These are phyloP conservation scores for Dendrothele bispora DNA, from an alignment of 768 basidiomycete genomes.

Conservation along the genomic window DNA sequence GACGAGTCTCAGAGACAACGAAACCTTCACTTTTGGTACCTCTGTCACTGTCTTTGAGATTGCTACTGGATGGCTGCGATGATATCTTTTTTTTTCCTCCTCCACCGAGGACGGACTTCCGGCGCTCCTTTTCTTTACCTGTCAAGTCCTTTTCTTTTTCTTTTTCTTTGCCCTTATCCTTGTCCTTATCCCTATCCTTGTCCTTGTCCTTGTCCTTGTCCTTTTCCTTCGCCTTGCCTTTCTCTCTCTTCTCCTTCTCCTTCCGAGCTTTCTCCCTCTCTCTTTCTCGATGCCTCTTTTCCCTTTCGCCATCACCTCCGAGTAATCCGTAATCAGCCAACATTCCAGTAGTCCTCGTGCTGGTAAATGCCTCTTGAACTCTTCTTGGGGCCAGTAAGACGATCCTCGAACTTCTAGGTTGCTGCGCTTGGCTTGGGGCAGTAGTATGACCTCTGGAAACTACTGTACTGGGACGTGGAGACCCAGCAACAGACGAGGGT, in stretches of 20 bases:
- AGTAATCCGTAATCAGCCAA: slow-evolving; percentile 68
- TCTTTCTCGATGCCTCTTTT: slow-evolving; percentile 22
- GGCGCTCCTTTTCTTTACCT: not conserved
- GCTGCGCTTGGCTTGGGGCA: slow-evolving; percentile 16
- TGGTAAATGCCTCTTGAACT: slow-evolving; percentile 80
- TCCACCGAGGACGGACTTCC: not conserved
- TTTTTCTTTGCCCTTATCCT: slow-evolving; percentile 24
- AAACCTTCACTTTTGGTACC: no score
- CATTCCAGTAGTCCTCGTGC: slow-evolving; percentile 69
- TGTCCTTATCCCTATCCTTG: slow-evolving; percentile 26
- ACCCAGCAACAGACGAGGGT: not conserved
- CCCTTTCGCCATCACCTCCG: slow-evolving; percentile 33
- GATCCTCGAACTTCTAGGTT: slow-evolving; percentile 31
- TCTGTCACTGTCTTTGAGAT: no score
- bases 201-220: slow-evolving; percentile 27
- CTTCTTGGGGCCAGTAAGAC: slow-evolving; percentile 71
- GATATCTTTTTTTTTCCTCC: no score
- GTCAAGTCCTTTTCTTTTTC: no score
- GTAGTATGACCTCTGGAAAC: not conserved
- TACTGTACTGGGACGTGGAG: no score
- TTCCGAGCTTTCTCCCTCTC: no score
- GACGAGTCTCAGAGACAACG: no score
- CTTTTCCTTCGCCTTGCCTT: slow-evolving; percentile 24
- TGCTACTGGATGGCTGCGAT: no score
- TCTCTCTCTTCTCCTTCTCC: slow-evolving; percentile 16